phyloP scores from a whole-genome alignment of 106 monocot genomes.

The Platanthera zijinensis region DNA sequence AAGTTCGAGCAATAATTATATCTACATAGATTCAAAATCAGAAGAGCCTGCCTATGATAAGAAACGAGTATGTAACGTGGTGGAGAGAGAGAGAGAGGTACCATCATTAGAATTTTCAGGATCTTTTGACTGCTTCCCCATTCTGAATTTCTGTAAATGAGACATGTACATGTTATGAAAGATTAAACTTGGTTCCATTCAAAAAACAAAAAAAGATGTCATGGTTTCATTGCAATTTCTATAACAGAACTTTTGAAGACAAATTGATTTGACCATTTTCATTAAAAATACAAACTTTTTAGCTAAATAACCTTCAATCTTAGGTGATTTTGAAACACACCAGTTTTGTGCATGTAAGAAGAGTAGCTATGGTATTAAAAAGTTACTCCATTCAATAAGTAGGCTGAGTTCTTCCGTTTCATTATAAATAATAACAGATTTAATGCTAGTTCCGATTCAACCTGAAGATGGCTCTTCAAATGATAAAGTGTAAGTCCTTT shows the following conservation, averaged over 20 bases:
- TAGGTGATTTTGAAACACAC: not conserved
- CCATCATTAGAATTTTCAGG: conserved; percentile 8
- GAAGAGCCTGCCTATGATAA: not conserved
- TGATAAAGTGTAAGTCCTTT: conserved; percentile 11
- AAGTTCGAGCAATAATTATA: not conserved
- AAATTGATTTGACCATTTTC: not conserved
- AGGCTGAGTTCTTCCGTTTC: not conserved
- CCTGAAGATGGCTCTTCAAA: conserved; percentile 15
- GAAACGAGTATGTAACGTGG: not conserved
- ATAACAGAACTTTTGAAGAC: not conserved
- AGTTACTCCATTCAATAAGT: not conserved
- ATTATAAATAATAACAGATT: not conserved
- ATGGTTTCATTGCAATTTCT: not conserved
- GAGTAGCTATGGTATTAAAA: not conserved
- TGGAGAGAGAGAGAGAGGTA: not conserved
- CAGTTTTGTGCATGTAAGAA: not conserved
- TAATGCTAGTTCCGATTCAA: not conserved
- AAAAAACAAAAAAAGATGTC: not conserved
- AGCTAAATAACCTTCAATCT: not conserved
- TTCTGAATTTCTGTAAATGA: conserved; percentile 11
- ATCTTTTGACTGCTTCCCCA: conserved; percentile 12
- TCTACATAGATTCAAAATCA: not conserved
- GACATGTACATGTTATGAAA: conserved; percentile 5
- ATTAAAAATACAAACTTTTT: not conserved
- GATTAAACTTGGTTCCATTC: not conserved